phyloP scores from a whole-genome alignment of 768 basidiomycete species.

The Tricholoma furcatifolium region DNA sequence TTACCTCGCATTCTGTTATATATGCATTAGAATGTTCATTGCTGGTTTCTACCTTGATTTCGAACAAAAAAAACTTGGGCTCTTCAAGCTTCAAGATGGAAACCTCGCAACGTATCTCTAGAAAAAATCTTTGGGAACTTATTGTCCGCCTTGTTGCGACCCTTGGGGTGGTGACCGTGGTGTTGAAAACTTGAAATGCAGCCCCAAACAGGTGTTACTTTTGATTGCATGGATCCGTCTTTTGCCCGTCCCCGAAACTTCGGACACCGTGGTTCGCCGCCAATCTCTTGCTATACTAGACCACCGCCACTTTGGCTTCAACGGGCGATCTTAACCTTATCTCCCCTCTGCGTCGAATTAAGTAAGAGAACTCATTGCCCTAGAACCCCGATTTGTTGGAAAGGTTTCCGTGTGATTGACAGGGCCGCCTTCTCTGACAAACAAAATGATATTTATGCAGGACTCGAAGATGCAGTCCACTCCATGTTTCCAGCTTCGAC shows the following conservation, averaged over 20 bases:
- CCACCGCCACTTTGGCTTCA: neutral
- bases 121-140: neutral
- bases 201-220: neutral
- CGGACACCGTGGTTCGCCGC: neutral
- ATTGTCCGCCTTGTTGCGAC: neutral
- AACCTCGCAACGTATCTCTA: neutral
- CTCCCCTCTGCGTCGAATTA: conserved; percentile 1
- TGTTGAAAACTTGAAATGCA: too few relatives aligned
- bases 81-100: neutral
- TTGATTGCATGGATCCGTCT: neutral
- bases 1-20: too few relatives aligned
- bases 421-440: too few relatives aligned
- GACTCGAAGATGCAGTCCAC: too few relatives aligned
- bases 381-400: too few relatives aligned
- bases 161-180: neutral
- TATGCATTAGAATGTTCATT: too few relatives aligned
- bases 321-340: conserved; percentile 7
- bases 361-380: too few relatives aligned
- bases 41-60: too few relatives aligned
- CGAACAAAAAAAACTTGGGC: neutral
- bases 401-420: too few relatives aligned
- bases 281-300: neutral
- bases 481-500: too few relatives aligned
- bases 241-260: neutral
- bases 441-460: too few relatives aligned